These are phyloP conservation scores for Telfairia occidentalis DNA, from an alignment of 331 rosid genomes.

Conservation along the genomic window DNA sequence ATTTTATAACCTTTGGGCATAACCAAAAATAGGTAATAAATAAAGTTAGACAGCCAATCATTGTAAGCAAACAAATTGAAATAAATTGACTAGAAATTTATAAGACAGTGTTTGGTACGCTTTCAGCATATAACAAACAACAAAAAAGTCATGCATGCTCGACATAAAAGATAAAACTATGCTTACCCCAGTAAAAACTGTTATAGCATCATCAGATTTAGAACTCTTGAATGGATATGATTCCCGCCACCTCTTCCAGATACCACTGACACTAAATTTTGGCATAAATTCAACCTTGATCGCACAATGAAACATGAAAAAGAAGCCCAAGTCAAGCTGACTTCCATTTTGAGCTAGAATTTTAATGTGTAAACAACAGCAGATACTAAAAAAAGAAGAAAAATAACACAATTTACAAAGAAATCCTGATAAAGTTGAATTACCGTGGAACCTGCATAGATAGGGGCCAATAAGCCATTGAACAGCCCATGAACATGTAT, in stretches of 20 bases:
- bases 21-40: not conserved
- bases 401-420: not conserved
- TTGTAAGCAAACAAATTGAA: not conserved
- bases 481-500: conserved; percentile 92
- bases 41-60: not conserved
- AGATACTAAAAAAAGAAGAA: not conserved
- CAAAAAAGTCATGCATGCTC: not conserved
- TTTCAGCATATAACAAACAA: not conserved
- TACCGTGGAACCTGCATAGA: conserved; percentile 81
- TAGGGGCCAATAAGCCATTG: conserved; percentile 84
- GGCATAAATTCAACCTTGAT: conserved; percentile 92
- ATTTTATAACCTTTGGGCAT: no score
- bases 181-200: conserved; percentile 89
- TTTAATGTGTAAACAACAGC: conserved; percentile 1
- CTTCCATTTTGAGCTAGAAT: not conserved
- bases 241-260: conserved; percentile 95
- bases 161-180: conserved; percentile 11
- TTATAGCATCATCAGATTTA: conserved; percentile 44
- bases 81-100: not conserved
- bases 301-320: conserved; percentile 21
- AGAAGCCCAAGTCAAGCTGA: not conserved
- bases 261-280: conserved; percentile 81
- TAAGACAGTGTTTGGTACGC: not conserved
- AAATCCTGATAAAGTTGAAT: not conserved
- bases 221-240: conserved; percentile 60